phyloP scores from a whole-genome alignment of 2,329 filamentous ascomycete species.

The Cordyceps fumosorosea region DNA sequence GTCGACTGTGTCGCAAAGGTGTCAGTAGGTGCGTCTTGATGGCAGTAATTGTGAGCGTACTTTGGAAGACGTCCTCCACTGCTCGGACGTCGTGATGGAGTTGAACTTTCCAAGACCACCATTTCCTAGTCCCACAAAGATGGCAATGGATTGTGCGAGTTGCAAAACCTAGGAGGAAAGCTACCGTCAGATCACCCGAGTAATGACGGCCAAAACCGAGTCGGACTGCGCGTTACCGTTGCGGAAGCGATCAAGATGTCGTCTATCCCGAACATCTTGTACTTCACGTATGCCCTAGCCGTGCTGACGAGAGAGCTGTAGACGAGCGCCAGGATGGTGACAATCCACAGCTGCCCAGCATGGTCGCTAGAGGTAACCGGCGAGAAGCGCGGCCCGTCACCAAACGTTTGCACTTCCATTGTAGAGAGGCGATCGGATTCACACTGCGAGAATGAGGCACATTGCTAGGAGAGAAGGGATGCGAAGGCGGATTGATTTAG shows the following conservation, averaged over 20 bases:
- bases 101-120: slow-evolving; percentile 15
- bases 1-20: not conserved
- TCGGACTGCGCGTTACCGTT: slow-evolving; percentile 1
- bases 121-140: slow-evolving; percentile 13
- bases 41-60: not conserved
- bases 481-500: not conserved
- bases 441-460: not conserved
- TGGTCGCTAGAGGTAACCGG: slow-evolving; percentile 15
- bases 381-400: slow-evolving; percentile 15
- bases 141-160: slow-evolving; percentile 12
- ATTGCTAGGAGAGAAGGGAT: not conserved
- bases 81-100: slow-evolving; percentile 9
- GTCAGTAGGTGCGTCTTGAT: not conserved
- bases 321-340: slow-evolving; percentile 15
- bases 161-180: slow-evolving; percentile 6
- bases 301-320: slow-evolving; percentile 13
- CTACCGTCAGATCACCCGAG: not conserved
- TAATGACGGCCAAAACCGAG: not conserved
- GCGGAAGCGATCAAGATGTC: slow-evolving; percentile 13
- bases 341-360: slow-evolving; percentile 18
- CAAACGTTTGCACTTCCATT: not conserved
- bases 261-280: slow-evolving; percentile 15
- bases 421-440: not conserved
- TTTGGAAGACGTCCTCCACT: slow-evolving; percentile 12
- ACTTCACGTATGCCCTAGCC: slow-evolving; percentile 16